Evolutionary conservation across 2,329 filamentous ascomycete species (phyloP), one percentile per base, ranked within the genome.

Genomic region (Curvularia eragrostidis): DNA sequence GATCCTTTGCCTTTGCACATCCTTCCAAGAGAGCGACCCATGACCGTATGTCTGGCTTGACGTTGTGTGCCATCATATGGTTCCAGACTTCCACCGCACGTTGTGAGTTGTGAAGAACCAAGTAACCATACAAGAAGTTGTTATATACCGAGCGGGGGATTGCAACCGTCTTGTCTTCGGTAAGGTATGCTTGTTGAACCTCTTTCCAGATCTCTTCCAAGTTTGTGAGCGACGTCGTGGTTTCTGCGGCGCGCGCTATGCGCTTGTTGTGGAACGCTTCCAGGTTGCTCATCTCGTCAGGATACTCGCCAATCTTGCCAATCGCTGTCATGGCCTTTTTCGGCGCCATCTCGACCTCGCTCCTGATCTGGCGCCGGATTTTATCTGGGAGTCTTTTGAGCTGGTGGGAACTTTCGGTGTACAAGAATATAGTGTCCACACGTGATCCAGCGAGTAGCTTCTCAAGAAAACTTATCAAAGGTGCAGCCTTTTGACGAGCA

Each of bases 21-120:
- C 91, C 91, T 54, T 85, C 82, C 64, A 95, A 85, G 84, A 95
- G 89, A 42, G 85, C 79, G 38, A 87, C 89, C 85, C 90, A 95
- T 0, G 90, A 89, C 64, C 80, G 83, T 53, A 89, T 67, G 6
- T 83, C 87, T 13, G 90, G 88, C 54, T 78, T 74, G 28, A 89
- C 71, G 1, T 84, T 85, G 50, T 84, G 75, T 42, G 77, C 71
- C 13, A 83, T 69, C 82, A 87, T 84, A 57, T 81, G 73, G 55
- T 85, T 85, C 85, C 85, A 87, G 3, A 85, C 78, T 26, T 82
- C 76, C n/a, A 86, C 77, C 0, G 84, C 82, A 10, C 74, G 69
- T 30, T 78, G 65, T 3, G 78, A 69, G 43, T 76, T 72, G 18
- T 72, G 69, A n/a, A 85, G 58, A 2, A 70, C 63, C 69, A 85